phyloP scores from a whole-genome alignment of 768 basidiomycete genomes.

The Gymnopilus dilepis region DNA sequence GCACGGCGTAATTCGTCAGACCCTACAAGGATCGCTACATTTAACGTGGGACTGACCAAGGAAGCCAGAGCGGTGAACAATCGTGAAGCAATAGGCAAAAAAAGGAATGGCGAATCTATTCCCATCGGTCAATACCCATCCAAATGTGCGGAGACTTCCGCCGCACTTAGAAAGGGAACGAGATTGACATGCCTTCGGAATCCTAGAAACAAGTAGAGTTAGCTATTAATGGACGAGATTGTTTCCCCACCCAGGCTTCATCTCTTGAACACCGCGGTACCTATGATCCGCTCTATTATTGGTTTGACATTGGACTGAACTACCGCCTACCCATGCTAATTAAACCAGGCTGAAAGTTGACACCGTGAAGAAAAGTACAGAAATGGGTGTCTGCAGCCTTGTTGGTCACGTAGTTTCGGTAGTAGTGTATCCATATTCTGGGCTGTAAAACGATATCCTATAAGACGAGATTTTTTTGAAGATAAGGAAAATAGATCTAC shows the following conservation, averaged over 20 bases:
- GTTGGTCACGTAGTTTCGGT: no score
- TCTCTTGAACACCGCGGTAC: neutral
- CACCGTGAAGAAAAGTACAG: no score
- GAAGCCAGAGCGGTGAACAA: neutral
- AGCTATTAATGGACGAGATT: slow-evolving; percentile 1
- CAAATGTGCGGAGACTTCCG: neutral
- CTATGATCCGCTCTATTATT: slow-evolving; percentile 3
- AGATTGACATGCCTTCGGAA: neutral
- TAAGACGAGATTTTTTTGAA: no score
- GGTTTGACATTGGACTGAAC: neutral
- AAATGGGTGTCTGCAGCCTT: no score
- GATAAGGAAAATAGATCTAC: no score
- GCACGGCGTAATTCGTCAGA: neutral
- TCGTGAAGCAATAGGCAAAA: neutral
- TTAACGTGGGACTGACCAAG: neutral
- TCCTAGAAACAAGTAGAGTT: neutral
- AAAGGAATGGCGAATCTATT: neutral
- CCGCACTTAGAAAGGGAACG: neutral
- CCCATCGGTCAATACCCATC: neutral
- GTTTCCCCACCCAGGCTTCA: neutral
- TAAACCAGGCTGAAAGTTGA: no score
- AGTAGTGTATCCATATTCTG: no score
- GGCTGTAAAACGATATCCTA: no score
- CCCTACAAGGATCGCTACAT: neutral
- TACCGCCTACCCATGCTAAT: no score